A percentile compares a stretch with the other conserved stretches of the same genome.
phyloP scores from a whole-genome alignment of 2,329 filamentous ascomycete genomes.

The Fusarium algeriense region DNA sequence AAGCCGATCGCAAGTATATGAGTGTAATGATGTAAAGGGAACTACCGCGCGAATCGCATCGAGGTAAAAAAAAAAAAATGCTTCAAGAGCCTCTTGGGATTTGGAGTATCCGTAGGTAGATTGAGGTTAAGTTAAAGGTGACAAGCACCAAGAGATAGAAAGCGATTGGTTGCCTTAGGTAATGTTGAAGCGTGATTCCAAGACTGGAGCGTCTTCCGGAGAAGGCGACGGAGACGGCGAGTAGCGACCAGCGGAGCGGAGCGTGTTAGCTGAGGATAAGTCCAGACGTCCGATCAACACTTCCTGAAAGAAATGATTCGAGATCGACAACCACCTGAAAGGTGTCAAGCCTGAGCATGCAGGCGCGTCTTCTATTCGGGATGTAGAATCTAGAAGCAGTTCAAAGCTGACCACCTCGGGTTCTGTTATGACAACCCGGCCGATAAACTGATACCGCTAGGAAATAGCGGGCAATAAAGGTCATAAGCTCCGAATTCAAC shows the following conservation, averaged over 20 bases:
- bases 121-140: slow-evolving; percentile 23
- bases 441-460: slow-evolving; percentile 5
- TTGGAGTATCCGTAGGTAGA: background rate
- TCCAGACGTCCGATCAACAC: slow-evolving; percentile 29
- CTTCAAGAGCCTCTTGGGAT: slow-evolving; percentile 18
- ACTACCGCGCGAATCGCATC: slow-evolving; percentile 9
- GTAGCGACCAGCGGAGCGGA: slow-evolving; percentile 30
- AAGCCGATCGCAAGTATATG: slow-evolving; percentile 2
- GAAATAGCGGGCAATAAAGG: slow-evolving; percentile 34
- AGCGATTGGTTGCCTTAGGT: slow-evolving; percentile 31
- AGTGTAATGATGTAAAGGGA: slow-evolving; percentile 5
- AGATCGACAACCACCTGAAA: slow-evolving; percentile 4
- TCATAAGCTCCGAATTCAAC: slow-evolving; percentile 6
- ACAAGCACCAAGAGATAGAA: slow-evolving; percentile 18
- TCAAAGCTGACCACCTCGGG: slow-evolving; percentile 21
- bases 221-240: slow-evolving; percentile 40
- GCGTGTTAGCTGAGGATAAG: slow-evolving; percentile 26
- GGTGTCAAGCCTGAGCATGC: background rate
- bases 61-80: background rate
- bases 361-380: slow-evolving; percentile 23
- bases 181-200: slow-evolving; percentile 31
- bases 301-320: slow-evolving; percentile 20
- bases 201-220: slow-evolving; percentile 32
- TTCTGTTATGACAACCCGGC: slow-evolving; percentile 11
- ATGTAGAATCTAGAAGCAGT: slow-evolving; percentile 27